Base-by-base conservation (phyloP, 2,329 filamentous ascomycete species). In the Ophidiomyces ophidiicola region DNA sequence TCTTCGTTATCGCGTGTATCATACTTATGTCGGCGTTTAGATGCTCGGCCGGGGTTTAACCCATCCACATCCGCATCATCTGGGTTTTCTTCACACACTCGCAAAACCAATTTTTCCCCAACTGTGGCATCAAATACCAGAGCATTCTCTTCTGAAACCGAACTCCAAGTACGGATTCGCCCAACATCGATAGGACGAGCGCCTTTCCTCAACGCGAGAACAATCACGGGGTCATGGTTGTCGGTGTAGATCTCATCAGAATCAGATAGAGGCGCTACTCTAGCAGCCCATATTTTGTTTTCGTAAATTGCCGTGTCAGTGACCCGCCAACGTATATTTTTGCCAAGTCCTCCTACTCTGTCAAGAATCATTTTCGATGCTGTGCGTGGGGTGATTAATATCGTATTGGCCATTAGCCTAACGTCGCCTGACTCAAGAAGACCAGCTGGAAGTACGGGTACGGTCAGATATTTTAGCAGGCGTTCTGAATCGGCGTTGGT, bases 301-400 rank as follows among this genome's bases (percentile, higher is more conserved):
- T 94, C 81, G 48, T 75, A 77, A 48, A 72, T 76, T 0, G 77
- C 85, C 4, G 80, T 76, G 25, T 79, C 84, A 0, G 77, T 82
- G 3, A 94, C 79, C 57, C 83, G 76, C 85, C 88, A 98, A 28
- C 67, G 76, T 61, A 92, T 72, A 60, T 80, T 88, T 51, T 75
- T 78, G 23, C 86, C 85, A 53, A 94, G 76, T 19, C 88, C 88
- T 29, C 90, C 90, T 7, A 90, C 80, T 58, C 85, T 90, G 37
- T 82, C 73, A 21, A 94, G 65, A 15, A 92, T 79, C 47, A 70
- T 73, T 36, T 72, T 68, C 2, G 81, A 76, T 35, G 81, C 83
- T 0, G 81, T 77, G 7, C 82, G 78, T 1, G 85, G 80, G 25
- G 80, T 82, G 54, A 98, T 96, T 52, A 94, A 71, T 50, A 98